These are phyloP conservation scores for Yamadazyma takamatsuzukensis DNA, from an alignment of 805 yeast genomes.

Conservation along the genomic window DNA sequence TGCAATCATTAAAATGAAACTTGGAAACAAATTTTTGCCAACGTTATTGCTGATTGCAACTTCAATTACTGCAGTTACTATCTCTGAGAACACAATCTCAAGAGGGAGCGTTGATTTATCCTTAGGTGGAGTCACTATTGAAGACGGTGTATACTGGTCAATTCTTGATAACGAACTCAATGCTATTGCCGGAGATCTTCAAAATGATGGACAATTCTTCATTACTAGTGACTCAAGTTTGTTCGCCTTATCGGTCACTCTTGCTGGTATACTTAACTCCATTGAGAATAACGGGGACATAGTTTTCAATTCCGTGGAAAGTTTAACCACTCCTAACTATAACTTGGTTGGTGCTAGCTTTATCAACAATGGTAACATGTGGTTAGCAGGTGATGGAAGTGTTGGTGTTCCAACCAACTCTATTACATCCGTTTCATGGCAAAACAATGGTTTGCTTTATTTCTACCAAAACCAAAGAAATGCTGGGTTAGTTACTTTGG, in stretches of 20 bases:
- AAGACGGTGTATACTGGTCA: slow-evolving; percentile 21
- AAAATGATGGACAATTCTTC: slow-evolving; percentile 15
- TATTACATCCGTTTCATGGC: slow-evolving; percentile 9
- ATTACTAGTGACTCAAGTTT: slow-evolving; percentile 11
- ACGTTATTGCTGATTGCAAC: no score
- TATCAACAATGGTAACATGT: slow-evolving; percentile 15
- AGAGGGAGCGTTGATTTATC: slow-evolving; percentile 14
- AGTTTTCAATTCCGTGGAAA: slow-evolving; percentile 13
- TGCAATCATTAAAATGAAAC: neutral
- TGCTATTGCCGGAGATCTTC: slow-evolving; percentile 16
- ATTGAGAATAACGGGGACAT: slow-evolving; percentile 19
- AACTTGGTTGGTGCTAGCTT: slow-evolving; percentile 8
- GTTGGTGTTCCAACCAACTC: slow-evolving; percentile 11
- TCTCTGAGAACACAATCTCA: slow-evolving; percentile 13
- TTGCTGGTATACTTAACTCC: slow-evolving; percentile 6
- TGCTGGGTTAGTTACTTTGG: slow-evolving; percentile 11
- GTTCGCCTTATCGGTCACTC: slow-evolving; percentile 13
- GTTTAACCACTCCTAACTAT: slow-evolving; percentile 13
- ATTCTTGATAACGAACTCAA: slow-evolving; percentile 19
- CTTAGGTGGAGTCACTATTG: slow-evolving; percentile 16
- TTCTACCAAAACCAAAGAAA: slow-evolving; percentile 10
- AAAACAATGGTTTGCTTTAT: slow-evolving; percentile 13
- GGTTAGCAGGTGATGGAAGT: slow-evolving; percentile 11
- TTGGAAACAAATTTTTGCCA: neutral
- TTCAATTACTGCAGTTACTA: slow-evolving; percentile 9